Conservation (phyloP, 768 basidiomycete genomes). For the Macrolepiota fuliginosa region DNA sequence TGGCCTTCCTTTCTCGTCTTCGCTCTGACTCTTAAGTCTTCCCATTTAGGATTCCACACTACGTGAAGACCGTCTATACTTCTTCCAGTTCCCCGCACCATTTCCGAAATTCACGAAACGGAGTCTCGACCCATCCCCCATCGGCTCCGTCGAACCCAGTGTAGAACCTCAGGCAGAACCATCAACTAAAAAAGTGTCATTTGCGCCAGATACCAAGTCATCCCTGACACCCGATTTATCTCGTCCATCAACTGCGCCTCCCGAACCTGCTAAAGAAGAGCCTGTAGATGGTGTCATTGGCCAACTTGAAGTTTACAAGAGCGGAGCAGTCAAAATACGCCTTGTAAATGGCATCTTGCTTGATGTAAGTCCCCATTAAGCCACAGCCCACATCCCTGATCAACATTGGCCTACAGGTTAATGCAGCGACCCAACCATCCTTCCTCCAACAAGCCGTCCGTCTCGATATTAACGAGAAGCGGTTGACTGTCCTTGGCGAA, state of each 20-base stretch:
- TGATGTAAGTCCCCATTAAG: slow-evolving; percentile 53
- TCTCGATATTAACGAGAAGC: slow-evolving; percentile 58
- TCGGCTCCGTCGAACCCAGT: slow-evolving; percentile 21
- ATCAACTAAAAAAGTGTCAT: slow-evolving; percentile 54
- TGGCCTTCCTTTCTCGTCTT: slow-evolving; percentile 11
- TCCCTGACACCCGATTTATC: slow-evolving; percentile 23
- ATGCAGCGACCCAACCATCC: slow-evolving; percentile 77
- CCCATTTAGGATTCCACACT: slow-evolving; percentile 41
- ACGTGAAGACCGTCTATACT: slow-evolving; percentile 70
- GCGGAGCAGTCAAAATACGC: slow-evolving; percentile 85
- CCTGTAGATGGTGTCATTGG: slow-evolving; percentile 78
- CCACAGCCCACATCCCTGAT: background rate
- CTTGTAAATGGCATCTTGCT: slow-evolving; percentile 77
- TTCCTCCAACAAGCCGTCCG: slow-evolving; percentile 88
- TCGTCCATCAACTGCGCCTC: slow-evolving; percentile 24
- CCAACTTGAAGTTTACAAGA: slow-evolving; percentile 80
- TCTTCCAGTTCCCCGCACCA: slow-evolving; percentile 87
- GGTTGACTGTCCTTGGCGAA: slow-evolving; percentile 76
- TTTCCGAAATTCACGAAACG: slow-evolving; percentile 64
- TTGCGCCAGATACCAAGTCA: slow-evolving; percentile 59
- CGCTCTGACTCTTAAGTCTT: background rate
- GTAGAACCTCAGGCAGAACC: background rate
- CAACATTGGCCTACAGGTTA: slow-evolving; percentile 49
- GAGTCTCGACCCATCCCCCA: slow-evolving; percentile 21
- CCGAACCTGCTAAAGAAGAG: slow-evolving; percentile 29